Base-by-base conservation (phyloP, 1,284 basidiomycete species). In the Fomitopsis palustris region DNA sequence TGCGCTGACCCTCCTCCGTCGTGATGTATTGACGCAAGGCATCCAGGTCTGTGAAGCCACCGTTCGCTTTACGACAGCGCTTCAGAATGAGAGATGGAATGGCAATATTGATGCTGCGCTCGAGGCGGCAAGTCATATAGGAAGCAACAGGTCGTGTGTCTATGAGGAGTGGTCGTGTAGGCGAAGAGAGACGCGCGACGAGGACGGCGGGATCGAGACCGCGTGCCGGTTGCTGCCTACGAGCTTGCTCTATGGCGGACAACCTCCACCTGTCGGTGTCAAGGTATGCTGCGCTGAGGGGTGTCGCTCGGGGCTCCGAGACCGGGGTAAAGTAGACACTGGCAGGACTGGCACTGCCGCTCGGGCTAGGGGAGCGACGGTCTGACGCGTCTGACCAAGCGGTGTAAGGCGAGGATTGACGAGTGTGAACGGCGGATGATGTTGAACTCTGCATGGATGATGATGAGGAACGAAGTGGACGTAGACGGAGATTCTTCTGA, bases 71-170 rank as follows among this genome's bases (percentile, higher is more conserved):
- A 56, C 83, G 80, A 62, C 83, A 87, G n/a, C 93, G 86, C 72
- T 93, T 93, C 66, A 93, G 83, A 67, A 95, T 92, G 67, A 95
- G 83, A 25, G 90, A 88, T 0, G 93, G 92, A 57, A 95, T 90
- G 39, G 89, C 87, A 57, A 95, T 79, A 73, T 93, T 93, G 61
- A 92, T 83, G 68, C 88, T 88, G 64, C 84, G 76, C 47, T 77
- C 72, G 52, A 95, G 74, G 71, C 87, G 90, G 55, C 78, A 81
- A 1, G 81, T 74, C 35, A 86, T 76, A 72, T 86, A 92, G 16
- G 84, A 77, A 4, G 82, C 79, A 19, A 86, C 79, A 1, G 89
- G 84, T 1, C 93, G 85, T 35, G 89, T 91, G 74, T 96, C 93
- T 69, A 95, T 81, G 60, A 95, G 74, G 27, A 95, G 76, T 17